Base-by-base conservation (phyloP, 345 rosid genomes). In the Anastatica hierochuntica region DNA sequence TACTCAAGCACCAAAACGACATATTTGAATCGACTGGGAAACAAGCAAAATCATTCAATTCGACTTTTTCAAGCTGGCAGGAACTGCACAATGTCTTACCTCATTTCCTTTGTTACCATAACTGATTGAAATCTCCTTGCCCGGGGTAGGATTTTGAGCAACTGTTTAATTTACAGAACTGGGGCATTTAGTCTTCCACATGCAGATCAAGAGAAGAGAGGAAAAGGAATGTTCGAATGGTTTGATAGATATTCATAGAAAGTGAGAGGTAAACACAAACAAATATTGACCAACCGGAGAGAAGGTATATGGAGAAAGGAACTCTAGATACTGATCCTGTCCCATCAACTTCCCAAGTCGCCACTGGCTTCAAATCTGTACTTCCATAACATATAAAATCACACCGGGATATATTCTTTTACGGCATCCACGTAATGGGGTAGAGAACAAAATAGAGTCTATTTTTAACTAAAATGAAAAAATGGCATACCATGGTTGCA, bases 261-360 rank as follows among this genome's bases (percentile, higher is more conserved):
- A 33, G 21, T 62, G 56, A 39, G 50, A 35, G 41, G 50, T 33
- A 37, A n/a, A 45, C 23, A 11, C 43, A 45, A 30, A 45, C 16
- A 24, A 11, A 44, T n/a, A 11, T 13, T 59, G 18, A 33, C 60
- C 29, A 70, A 90, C 98, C 95, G 35, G 98, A 80, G 63, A 80
- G 81, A 77, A 90, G 96, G 69, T 74, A 86, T 95, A 90, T 87
- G 59, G 96, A 80, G 55, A 21, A 62, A 37, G 87, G 96, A 71
- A 87, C 72, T 65, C 76, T 67, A 17, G 84, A 76, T 21, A 63
- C 44, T 37, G 72, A 72, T 74, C 96, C 87, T 5, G 75, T 72
- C 60, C 78, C 83, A 75, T 90, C 98, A 58, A 86, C 96, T 78
- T 90, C 98, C 98, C 98, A 90, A 53, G 98, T 90, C 53, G 96